Conservation (phyloP, 2,329 filamentous ascomycete species). For the Tolypocladium paradoxum region DNA sequence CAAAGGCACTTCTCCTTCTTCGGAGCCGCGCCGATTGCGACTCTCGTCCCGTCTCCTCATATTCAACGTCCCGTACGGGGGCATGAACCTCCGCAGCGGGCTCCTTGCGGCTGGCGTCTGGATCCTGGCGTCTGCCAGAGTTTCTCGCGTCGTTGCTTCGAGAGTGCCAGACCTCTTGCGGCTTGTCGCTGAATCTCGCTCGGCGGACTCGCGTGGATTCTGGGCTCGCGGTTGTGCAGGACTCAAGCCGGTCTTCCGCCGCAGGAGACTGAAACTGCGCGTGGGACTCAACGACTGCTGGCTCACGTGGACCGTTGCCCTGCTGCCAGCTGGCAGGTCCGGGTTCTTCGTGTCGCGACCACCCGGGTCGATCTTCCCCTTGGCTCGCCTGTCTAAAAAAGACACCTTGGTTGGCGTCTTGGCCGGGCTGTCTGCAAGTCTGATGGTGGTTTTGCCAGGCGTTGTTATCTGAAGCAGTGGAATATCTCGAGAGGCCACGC, state of each 20-base stretch:
- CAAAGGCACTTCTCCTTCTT: not conserved
- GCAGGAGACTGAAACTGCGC: not conserved
- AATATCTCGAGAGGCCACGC: not conserved
- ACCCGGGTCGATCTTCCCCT: slow-evolving; percentile 6
- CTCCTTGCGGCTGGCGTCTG: not conserved
- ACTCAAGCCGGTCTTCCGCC: not conserved
- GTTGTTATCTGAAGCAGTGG: slow-evolving; percentile 2
- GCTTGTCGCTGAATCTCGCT: not conserved
- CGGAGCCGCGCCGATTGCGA: not conserved
- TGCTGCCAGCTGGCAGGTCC: not conserved
- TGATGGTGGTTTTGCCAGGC: not conserved
- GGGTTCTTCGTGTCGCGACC: slow-evolving; percentile 1
- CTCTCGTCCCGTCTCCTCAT: not conserved
- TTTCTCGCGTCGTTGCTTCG: not conserved
- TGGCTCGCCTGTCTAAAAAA: slow-evolving; percentile 27
- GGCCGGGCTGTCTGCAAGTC: not conserved
- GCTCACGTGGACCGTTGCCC: not conserved
- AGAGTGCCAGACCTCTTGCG: not conserved
- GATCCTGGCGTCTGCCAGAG: not conserved
- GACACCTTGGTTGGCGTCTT: not conserved
- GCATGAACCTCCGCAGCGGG: not conserved
- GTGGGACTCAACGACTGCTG: not conserved
- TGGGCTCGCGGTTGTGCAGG: not conserved
- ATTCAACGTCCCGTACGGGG: not conserved
- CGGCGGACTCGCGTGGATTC: not conserved